Evolutionary conservation across 148 eudicot species (phyloP), one percentile per base, ranked within the genome.

Genomic region (Diospyros kaki): DNA sequence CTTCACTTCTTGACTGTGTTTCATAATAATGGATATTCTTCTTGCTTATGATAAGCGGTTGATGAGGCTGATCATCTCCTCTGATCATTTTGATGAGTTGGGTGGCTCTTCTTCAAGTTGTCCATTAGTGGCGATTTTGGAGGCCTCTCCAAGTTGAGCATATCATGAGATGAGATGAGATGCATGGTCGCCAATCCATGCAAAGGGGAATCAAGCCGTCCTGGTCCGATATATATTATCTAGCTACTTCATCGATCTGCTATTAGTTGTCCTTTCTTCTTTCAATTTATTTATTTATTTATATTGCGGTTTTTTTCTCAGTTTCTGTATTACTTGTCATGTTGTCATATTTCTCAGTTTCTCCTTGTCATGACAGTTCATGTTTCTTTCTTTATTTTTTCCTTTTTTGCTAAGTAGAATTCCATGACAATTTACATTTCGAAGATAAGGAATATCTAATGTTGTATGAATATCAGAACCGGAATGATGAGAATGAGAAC

Each of bases 171-270:
- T 62, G 52, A 28, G 28, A 28, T 28, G 63, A 56, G 73, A 56
- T 38, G 62, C 15, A 71, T 14, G 28, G 28, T 28, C 8, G 5
- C 62, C 52, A 17, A 58, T 9, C 2, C 4, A 71, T 41, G 63
- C 56, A 54, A 45, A 71, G 61, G 73, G 73, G 73, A 71, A 71
- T 71, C 63, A 71, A 71, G 73, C 73, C 61, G 28, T 55, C 43
- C 14, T 71, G 73, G 73, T 71, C 73, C 73, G 73, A 71, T 71
- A 7, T 28, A 28, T 6, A 18, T 17, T 54, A 39, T 12, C 10
- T 69, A 51, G 10, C 45, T 71, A 11, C 52, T 28, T 28, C 28
- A 28, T 28, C 28, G 28, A 28, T 28, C 28, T 28, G 28, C 28
- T 48, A 48, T 48, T 48, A 48, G 6, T 4, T 48, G 8, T 48